Evolutionary conservation across 108 stramenopile species (phyloP).

Genomic region (Hondaea fermentalgiana): DNA sequence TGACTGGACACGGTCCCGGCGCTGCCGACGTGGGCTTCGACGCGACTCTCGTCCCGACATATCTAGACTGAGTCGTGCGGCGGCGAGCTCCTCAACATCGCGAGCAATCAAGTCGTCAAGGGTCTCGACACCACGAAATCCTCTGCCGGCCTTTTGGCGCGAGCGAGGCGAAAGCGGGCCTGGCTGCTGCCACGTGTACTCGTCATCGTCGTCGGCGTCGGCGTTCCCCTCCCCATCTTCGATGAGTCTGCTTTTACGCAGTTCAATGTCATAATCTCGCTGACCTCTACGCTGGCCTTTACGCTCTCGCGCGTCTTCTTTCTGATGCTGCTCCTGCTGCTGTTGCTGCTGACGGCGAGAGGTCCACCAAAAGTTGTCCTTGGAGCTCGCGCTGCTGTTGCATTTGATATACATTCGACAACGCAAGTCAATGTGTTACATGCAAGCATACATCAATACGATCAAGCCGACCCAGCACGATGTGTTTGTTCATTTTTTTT

Average conservation of each 20-base stretch:
- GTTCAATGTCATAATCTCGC: neutral
- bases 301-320: too few relatives aligned
- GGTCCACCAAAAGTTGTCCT: too few relatives aligned
- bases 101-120: neutral
- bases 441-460: too few relatives aligned
- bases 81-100: neutral
- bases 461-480: too few relatives aligned
- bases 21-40: neutral
- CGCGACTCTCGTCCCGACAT: neutral
- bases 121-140: neutral
- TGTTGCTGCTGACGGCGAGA: too few relatives aligned
- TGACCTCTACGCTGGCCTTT: too few relatives aligned
- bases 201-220: neutral
- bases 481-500: too few relatives aligned
- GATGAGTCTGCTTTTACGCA: neutral
- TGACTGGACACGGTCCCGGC: neutral
- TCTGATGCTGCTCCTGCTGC: too few relatives aligned
- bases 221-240: neutral
- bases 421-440: too few relatives aligned
- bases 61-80: neutral
- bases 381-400: too few relatives aligned
- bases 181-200: neutral
- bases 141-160: neutral
- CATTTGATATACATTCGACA: too few relatives aligned
- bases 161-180: neutral